These are phyloP conservation scores for Diospyros kaki DNA, from an alignment of 148 eudicot species.

Conservation along the genomic window DNA sequence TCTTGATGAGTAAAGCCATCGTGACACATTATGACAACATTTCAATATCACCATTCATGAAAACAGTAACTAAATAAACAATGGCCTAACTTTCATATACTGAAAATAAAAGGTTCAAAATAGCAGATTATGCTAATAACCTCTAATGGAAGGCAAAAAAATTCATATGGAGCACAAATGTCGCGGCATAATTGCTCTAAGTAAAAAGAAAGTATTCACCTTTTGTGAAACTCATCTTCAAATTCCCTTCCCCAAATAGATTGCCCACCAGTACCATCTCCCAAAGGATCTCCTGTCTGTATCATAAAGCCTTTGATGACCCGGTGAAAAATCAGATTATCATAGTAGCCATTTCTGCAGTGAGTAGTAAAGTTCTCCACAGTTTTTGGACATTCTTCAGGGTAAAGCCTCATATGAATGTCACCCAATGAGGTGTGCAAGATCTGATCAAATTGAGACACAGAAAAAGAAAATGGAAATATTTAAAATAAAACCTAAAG, in stretches of 20 bases:
- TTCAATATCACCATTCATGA: too few relatives aligned
- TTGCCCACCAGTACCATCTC: constrained; percentile 99
- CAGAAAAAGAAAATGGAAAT: not conserved
- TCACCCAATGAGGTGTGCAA: constrained; percentile 96
- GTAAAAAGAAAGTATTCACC: constrained; percentile 33
- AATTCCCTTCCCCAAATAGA: constrained; percentile 99
- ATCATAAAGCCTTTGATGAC: constrained; percentile 97
- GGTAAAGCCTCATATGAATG: constrained; percentile 91
- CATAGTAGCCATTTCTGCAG: constrained; percentile 96
- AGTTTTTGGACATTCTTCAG: constrained; percentile 98
- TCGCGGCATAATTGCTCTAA: not conserved
- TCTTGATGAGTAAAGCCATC: too few relatives aligned
- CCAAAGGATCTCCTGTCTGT: constrained; percentile 99
- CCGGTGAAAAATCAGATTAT: constrained; percentile 93
- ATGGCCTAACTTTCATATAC: too few relatives aligned
- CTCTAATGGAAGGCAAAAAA: not conserved
- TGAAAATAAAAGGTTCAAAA: not conserved
- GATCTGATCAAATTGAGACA: constrained; percentile 39
- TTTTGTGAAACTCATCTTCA: constrained; percentile 98
- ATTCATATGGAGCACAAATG: not conserved
- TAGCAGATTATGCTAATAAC: not conserved
- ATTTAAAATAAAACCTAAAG: not conserved
- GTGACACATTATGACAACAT: too few relatives aligned
- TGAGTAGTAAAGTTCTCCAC: constrained; percentile 99
- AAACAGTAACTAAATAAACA: too few relatives aligned